A percentile compares a stretch with the other conserved stretches of the same genome.
phyloP scores from a whole-genome alignment of 108 stramenopile species.

The Skeletonema menzelii region DNA sequence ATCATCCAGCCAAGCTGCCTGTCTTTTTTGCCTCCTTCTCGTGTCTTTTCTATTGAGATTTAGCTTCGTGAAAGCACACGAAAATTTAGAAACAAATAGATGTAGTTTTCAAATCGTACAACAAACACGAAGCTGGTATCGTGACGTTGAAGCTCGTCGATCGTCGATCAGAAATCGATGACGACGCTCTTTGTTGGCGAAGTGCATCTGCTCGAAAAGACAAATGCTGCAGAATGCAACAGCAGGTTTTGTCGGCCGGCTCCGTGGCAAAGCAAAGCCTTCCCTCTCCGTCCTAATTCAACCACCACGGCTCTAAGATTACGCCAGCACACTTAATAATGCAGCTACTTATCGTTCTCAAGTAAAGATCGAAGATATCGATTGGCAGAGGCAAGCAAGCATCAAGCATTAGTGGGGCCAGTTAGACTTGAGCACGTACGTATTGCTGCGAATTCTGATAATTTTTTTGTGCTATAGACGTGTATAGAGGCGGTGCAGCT shows the following conservation, averaged over 20 bases:
- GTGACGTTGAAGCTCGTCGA: not conserved
- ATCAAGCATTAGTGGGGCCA: too few relatives aligned
- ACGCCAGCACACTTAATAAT: not conserved
- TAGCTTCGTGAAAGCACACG: too few relatives aligned
- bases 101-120: too few relatives aligned
- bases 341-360: not conserved
- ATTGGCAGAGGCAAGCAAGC: not conserved
- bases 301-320: too few relatives aligned
- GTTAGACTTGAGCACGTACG: too few relatives aligned
- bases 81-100: too few relatives aligned
- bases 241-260: not conserved
- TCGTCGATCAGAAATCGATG: not conserved
- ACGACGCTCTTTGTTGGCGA: not conserved
- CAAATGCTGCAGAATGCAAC: not conserved
- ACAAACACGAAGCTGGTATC: not conserved
- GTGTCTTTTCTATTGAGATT: too few relatives aligned
- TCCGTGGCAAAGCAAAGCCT: not conserved
- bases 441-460: not conserved
- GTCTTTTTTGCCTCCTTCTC: too few relatives aligned
- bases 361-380: too few relatives aligned
- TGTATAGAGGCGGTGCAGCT: not conserved
- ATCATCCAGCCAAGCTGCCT: too few relatives aligned
- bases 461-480: not conserved
- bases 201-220: not conserved
- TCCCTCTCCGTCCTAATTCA: not conserved